Evolutionary conservation across 768 basidiomycete genomes (phyloP), one percentile per base, ranked within the genome.

Genomic region (Lactarius indigo): DNA sequence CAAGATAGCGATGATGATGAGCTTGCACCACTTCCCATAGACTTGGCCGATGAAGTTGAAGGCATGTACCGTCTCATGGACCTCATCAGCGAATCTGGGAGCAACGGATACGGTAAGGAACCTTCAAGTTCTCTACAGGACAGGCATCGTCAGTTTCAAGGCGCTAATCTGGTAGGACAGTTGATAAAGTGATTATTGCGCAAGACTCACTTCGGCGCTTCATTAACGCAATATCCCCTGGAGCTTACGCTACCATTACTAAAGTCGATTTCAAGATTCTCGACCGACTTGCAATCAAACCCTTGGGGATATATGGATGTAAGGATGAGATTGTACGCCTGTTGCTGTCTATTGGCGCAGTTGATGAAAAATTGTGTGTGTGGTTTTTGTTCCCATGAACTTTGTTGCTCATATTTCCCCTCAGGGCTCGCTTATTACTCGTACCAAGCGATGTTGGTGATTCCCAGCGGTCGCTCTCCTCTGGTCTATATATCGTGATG

Each of bases 131-230:
- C 18, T n/a, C 55, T 9, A 17, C 28, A 1, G 33, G 9, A n/a
- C 17, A 9, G n/a, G 15, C 28, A 8, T 26, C 13, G 35, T 28
- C 15, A 2, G 57, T n/a, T 58, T 23, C 20, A 0, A 39, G 12
- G 6, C 9, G 28, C 23, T 59, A 60, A 47, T 17, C 1, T n/a
- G 28, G 23, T 10, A 56, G 12, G 7, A 18, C 66, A 85, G 86
- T 85, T 47, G 85, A 86, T 68, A 87, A 88, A 70, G 80, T 87
- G 39, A 82, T 87, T 73, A 87, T 87, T 33, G 76, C 78, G 1
- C 83, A 85, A 72, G 75, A 79, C 1, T 81, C 83, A 1, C 74
- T 87, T 12, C 74, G 75, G 66, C 64, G 75, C 8, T 80, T 87
- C 59, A 79, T 84, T 66, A 83, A 86, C 59, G 72, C 69, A n/a